Base-by-base conservation (phyloP, 352 stramenopile species). In the Saprolegnia parasitica region DNA sequence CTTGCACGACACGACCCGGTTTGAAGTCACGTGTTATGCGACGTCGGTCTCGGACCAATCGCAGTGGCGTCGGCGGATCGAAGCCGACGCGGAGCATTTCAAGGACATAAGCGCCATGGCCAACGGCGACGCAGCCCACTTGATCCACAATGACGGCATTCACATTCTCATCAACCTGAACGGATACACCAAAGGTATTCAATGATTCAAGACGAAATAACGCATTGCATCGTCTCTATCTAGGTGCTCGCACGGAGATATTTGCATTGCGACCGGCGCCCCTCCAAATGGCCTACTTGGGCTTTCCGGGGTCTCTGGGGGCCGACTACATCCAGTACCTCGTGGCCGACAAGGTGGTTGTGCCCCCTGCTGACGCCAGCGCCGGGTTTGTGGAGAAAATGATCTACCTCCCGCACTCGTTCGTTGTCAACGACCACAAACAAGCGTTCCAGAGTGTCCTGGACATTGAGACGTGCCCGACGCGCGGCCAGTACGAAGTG, bases 271-370 rank as follows among this genome's bases (percentile, higher is more conserved):
- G 87, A 61, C 90, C 94, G 5, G 86, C 90, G 3, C 91, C 91
- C 4, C 74, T 98, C 47, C 91, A 98, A 72, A 78, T 97, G 46
- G 86, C 79, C 67, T 95, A 96, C 77, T 89, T 97, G 80, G 88
- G 90, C 4, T 97, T 96, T 60, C 93, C 81, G 57, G 91, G 90
- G 5, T 97, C 94, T 0, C 77, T 97, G 20, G 93, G 93, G 20
- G 89, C 90, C 0, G 83, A 96, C 50, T 98, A 96, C 73, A 92
- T 98, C 35, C 81, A 98, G 67, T 98, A 98, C 79, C 89, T 98
- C 76, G 82, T 98, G 5, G 86, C 81, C 11, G 93, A 98, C 66
- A 77, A 80, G 4, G 77, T 81, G 0, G 83, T 96, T 16, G 78
- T 96, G 16, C 91, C 90, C 4, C 71, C 60, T 0, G 76, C 81